A percentile compares a stretch with the other conserved stretches of the same genome.
These are phyloP conservation scores for Phyllosticta paracitricarpa DNA, from an alignment of 2,329 filamentous ascomycete genomes.

Conservation along the genomic window DNA sequence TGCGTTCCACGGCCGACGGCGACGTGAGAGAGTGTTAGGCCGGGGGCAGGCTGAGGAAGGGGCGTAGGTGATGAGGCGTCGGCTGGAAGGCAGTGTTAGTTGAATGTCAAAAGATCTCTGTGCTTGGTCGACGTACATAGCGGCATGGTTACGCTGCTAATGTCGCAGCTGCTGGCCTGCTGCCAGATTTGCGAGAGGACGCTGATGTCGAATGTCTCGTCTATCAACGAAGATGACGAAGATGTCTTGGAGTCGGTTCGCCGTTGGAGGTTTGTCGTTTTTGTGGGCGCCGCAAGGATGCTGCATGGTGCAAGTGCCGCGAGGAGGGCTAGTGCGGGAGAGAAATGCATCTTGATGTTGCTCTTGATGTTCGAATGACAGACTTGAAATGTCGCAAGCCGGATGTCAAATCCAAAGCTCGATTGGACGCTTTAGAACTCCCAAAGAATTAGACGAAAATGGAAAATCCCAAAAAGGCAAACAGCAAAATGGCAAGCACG, in stretches of 20 bases:
- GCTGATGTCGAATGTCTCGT: neutral
- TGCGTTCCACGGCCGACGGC: constrained; percentile 81
- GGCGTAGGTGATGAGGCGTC: constrained; percentile 33
- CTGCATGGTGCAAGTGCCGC: constrained; percentile 24
- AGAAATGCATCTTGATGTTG: constrained; percentile 24
- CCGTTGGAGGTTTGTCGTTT: neutral
- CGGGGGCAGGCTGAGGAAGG: constrained; percentile 51
- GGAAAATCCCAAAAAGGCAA: neutral
- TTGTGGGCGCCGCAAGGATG: constrained; percentile 24
- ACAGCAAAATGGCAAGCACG: neutral
- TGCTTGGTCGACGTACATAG: constrained; percentile 17
- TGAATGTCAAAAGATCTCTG: neutral
- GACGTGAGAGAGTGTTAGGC: constrained; percentile 62
- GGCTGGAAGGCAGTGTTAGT: constrained; percentile 15
- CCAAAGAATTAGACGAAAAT: neutral
- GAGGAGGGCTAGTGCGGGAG: constrained; percentile 21
- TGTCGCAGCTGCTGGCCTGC: constrained; percentile 18
- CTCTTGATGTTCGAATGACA: neutral
- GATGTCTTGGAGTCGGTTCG: neutral
- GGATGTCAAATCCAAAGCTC: neutral
- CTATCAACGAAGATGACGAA: neutral
- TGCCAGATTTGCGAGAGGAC: constrained; percentile 4
- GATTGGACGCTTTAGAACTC: neutral
- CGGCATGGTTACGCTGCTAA: constrained; percentile 22
- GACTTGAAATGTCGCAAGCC: neutral